A percentile compares a stretch with the other conserved stretches of the same genome.
phyloP scores from a whole-genome alignment of 176 grass and related monocot species.

The Bonia amplexicaulis region DNA sequence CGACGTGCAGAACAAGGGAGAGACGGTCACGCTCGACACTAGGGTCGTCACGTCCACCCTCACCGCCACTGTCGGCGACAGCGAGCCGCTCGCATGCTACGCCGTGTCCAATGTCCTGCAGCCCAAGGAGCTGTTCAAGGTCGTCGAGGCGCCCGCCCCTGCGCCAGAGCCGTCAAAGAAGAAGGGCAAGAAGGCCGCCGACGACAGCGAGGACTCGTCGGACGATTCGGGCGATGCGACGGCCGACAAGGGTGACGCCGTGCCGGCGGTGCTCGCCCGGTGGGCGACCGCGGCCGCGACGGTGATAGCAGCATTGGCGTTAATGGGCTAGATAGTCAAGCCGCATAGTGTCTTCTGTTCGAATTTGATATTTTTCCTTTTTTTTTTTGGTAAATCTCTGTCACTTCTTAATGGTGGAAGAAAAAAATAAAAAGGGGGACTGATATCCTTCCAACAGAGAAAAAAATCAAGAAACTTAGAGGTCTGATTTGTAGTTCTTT shows the following conservation, averaged over 20 bases:
- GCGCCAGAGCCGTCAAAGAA: constrained; percentile 51
- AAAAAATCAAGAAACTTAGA: not conserved
- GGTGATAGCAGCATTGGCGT: not conserved
- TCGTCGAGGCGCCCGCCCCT: constrained; percentile 18
- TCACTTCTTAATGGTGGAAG: not conserved
- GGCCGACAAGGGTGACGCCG: constrained; percentile 28
- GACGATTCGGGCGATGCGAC: constrained; percentile 11
- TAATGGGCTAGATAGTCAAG: constrained; percentile 12
- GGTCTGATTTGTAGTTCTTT: not conserved
- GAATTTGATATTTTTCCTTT: not conserved
- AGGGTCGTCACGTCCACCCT: constrained; percentile 31
- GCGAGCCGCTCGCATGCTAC: constrained; percentile 62
- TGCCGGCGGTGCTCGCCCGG: not conserved
- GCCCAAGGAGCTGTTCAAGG: constrained; percentile 74
- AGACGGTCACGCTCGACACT: constrained; percentile 53
- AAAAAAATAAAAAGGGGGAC: not conserved
- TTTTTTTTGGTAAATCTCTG: not conserved
- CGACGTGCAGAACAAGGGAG: constrained; percentile 48
- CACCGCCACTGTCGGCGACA: constrained; percentile 48
- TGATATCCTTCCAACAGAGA: not conserved
- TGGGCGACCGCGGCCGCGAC: not conserved
- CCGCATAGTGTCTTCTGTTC: not conserved
- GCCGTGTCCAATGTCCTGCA: constrained; percentile 60
- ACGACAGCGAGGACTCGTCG: not conserved
- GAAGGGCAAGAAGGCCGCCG: not conserved